A percentile compares a stretch with the other conserved stretches of the same genome.
Evolutionary conservation across 2,329 filamentous ascomycete species (phyloP).

Genomic region (Bipolaris oryzae): DNA sequence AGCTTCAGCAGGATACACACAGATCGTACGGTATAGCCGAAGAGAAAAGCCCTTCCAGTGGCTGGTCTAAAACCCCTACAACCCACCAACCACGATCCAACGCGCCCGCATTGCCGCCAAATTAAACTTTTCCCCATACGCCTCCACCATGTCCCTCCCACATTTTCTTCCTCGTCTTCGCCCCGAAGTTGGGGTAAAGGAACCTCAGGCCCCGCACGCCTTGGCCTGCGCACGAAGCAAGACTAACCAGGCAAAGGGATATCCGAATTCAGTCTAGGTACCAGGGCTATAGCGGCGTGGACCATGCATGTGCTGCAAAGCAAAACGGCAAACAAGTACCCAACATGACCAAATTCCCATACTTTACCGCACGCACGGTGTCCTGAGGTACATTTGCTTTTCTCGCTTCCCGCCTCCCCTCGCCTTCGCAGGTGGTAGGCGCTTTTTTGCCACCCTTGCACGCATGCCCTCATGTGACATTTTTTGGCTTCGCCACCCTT

Average conservation of each 20-base stretch:
- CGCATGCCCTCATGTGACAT: no score
- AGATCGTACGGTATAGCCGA: not conserved
- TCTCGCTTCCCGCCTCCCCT: not conserved
- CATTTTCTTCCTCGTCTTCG: not conserved
- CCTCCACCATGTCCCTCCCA: not conserved
- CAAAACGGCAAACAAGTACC: not conserved
- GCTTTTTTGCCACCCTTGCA: no score
- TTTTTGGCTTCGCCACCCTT: no score
- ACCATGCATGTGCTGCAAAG: not conserved
- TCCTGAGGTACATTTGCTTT: not conserved
- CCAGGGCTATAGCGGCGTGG: not conserved
- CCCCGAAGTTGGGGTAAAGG: constrained; percentile 2
- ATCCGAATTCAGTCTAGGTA: not conserved
- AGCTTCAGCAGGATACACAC: not conserved
- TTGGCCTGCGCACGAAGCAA: not conserved
- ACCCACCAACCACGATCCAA: not conserved
- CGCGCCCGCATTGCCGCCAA: not conserved
- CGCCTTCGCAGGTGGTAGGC: not conserved
- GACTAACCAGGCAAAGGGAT: constrained; percentile 1
- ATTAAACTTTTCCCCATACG: not conserved
- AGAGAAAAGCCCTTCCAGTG: not conserved
- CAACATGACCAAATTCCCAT: not conserved
- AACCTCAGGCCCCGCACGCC: not conserved
- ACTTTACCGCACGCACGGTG: not conserved
- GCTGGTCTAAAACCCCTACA: not conserved